A percentile compares a stretch with the other conserved stretches of the same genome.
phyloP scores from a whole-genome alignment of 306 rosid genomes.

The Cicer judaicum region DNA sequence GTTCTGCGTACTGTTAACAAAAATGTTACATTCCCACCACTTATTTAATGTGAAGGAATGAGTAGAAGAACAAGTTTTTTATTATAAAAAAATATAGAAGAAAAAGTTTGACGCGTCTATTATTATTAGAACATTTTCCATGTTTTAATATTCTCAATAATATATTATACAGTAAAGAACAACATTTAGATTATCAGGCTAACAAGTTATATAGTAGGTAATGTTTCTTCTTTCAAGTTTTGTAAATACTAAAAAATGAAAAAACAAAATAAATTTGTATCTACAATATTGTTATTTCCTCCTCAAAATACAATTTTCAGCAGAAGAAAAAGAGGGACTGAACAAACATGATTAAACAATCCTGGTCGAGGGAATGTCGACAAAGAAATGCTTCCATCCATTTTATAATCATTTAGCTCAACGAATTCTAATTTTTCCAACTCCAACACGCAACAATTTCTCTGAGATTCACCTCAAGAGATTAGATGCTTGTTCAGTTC shows the following conservation, averaged over 20 bases:
- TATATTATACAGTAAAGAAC: not conserved
- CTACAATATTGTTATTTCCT: slow-evolving; percentile 44
- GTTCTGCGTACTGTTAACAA: not conserved
- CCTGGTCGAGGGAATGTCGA: slow-evolving; percentile 13
- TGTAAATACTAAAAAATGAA: not conserved
- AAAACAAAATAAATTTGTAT: slow-evolving; percentile 44
- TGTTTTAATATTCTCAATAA: not conserved
- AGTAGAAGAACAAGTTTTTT: not conserved
- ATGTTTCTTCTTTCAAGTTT: slow-evolving; percentile 25
- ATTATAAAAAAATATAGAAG: not conserved
- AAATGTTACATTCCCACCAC: not conserved
- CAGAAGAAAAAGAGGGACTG: not conserved
- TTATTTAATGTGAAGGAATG: not conserved
- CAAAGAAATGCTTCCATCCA: slow-evolving; percentile 33
- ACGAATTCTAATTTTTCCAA: slow-evolving; percentile 21
- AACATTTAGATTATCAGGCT: slow-evolving; percentile 5
- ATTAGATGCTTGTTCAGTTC: slow-evolving; percentile 21
- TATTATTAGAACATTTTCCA: not conserved
- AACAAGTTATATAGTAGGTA: slow-evolving; percentile 30
- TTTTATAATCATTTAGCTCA: slow-evolving; percentile 28
- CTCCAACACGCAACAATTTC: slow-evolving; percentile 45
- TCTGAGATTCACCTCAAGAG: slow-evolving; percentile 31
- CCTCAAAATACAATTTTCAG: slow-evolving; percentile 38
- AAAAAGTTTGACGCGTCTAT: not conserved
- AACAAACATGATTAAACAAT: slow-evolving; percentile 38